These are phyloP conservation scores for Paramecium pentaurelia DNA, from an alignment of 73 alveolate species.

Conservation along the genomic window DNA sequence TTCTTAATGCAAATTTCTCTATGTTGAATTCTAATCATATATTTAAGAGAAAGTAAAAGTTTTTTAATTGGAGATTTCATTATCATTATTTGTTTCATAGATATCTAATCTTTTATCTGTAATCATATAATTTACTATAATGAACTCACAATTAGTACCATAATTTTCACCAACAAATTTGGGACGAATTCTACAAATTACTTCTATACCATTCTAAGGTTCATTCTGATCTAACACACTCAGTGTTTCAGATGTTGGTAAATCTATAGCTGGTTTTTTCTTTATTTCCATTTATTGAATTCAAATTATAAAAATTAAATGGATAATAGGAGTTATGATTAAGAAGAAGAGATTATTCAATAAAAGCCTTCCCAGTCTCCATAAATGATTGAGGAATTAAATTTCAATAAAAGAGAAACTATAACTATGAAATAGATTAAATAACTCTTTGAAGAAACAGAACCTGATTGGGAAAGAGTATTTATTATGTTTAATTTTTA, in stretches of 20 bases:
- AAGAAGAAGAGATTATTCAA: not conserved
- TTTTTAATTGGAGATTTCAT: not conserved
- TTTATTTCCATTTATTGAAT: not conserved
- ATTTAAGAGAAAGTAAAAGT: not conserved
- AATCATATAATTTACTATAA: not conserved
- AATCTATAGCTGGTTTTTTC: not conserved
- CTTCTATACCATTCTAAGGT: not conserved
- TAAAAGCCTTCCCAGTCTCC: not conserved
- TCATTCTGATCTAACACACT: not conserved
- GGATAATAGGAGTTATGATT: not conserved
- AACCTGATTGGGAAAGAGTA: constrained; percentile 32
- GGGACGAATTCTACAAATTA: not conserved
- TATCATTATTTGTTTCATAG: not conserved
- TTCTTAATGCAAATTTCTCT: not conserved
- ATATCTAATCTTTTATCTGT: not conserved
- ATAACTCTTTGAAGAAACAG: not conserved
- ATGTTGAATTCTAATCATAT: not conserved
- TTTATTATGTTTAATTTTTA: not conserved
- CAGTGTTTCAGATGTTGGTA: not conserved
- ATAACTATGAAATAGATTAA: not conserved
- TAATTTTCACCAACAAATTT: not conserved
- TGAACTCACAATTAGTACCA: not conserved
- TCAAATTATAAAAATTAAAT: not conserved
- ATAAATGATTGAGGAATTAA: not conserved
- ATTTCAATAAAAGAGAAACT: not conserved